Conservation (phyloP, 2,329 filamentous ascomycete species). For the Microdochium nivale region DNA sequence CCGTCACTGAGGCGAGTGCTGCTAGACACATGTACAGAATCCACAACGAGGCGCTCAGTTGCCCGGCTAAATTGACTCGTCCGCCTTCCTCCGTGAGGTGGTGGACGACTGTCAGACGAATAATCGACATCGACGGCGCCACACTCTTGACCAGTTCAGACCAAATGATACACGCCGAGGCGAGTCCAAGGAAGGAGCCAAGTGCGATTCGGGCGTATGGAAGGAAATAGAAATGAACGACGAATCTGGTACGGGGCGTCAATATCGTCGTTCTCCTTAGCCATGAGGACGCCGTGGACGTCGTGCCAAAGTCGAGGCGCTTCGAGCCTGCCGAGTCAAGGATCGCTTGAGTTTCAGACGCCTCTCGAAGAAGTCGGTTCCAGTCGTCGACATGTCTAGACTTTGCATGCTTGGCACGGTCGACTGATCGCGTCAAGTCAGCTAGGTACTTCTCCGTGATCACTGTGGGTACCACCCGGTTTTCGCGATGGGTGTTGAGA, state of each 20-base stretch:
- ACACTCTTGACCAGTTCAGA: slow-evolving; percentile 86
- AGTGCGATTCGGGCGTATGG: slow-evolving; percentile 58
- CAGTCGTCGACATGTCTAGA: slow-evolving; percentile 80
- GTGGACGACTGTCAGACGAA: slow-evolving; percentile 60
- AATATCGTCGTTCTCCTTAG: slow-evolving; percentile 52
- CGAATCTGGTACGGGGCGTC: slow-evolving; percentile 73
- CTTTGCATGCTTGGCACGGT: slow-evolving; percentile 74
- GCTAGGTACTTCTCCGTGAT: slow-evolving; percentile 92
- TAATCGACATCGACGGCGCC: slow-evolving; percentile 65
- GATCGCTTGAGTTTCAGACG: slow-evolving; percentile 68
- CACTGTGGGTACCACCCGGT: slow-evolving; percentile 59
- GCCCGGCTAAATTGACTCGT: slow-evolving; percentile 77
- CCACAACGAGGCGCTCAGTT: slow-evolving; percentile 78
- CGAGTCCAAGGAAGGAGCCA: slow-evolving; percentile 61
- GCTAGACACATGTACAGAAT: slow-evolving; percentile 94
- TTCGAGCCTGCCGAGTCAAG: slow-evolving; percentile 77
- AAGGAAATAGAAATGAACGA: slow-evolving; percentile 65
- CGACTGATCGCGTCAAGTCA: slow-evolving; percentile 74
- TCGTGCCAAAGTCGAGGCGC: slow-evolving; percentile 64
- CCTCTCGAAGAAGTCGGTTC: slow-evolving; percentile 68
- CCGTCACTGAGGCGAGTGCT: slow-evolving; percentile 77
- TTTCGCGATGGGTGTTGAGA: slow-evolving; percentile 31
- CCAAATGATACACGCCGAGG: slow-evolving; percentile 82
- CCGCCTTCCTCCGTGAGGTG: slow-evolving; percentile 63
- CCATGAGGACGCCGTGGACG: slow-evolving; percentile 45